These are phyloP conservation scores for Anthracocystis walkeri DNA, from an alignment of 1,284 basidiomycete genomes.

Conservation along the genomic window DNA sequence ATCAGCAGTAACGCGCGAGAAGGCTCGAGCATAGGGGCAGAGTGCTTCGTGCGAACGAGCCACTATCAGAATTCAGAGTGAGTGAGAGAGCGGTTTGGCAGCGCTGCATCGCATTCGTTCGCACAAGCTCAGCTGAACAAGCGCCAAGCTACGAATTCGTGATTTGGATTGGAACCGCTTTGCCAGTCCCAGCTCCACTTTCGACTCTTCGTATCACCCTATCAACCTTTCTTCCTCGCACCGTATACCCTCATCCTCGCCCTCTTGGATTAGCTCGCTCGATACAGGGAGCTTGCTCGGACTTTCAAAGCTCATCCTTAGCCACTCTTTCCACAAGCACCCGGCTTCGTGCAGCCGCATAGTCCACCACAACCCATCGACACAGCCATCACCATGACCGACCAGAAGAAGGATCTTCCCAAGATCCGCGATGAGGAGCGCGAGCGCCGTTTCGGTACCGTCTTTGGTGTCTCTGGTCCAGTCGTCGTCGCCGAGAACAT, in stretches of 20 bases:
- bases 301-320: background rate
- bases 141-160: constrained; percentile 22
- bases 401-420: constrained; percentile 66
- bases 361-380: constrained; percentile 13
- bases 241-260: constrained; percentile 13
- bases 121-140: background rate
- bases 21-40: constrained; percentile 3
- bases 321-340: background rate
- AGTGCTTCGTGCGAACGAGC: constrained; percentile 14
- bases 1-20: background rate
- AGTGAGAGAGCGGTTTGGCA: background rate
- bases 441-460: constrained; percentile 60
- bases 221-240: constrained; percentile 9
- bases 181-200: constrained; percentile 10
- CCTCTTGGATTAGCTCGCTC: background rate
- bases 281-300: background rate
- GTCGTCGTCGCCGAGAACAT: constrained; percentile 69
- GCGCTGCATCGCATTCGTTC: constrained; percentile 2
- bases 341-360: constrained; percentile 3
- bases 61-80: background rate
- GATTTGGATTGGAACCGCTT: constrained; percentile 6
- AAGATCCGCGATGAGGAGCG: constrained; percentile 69
- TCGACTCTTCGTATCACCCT: background rate
- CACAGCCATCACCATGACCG: constrained; percentile 51
- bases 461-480: constrained; percentile 69